Percentiles rank a stretch among this genome's conserved stretches.
phyloP scores from a whole-genome alignment of 768 basidiomycete species.

The Kwoniella dejecticola region DNA sequence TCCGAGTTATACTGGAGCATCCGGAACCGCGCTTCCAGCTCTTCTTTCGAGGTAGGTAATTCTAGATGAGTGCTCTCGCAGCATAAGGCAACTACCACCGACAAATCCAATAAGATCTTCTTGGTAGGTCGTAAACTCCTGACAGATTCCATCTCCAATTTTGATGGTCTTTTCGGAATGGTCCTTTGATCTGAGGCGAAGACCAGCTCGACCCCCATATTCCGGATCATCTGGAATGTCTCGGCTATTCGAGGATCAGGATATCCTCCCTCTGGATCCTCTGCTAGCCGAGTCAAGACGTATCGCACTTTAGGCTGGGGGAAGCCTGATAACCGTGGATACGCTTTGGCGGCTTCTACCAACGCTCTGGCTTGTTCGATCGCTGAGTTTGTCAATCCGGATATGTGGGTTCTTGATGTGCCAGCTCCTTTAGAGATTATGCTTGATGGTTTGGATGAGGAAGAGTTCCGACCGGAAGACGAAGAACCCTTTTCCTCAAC shows the following conservation, averaged over 20 bases:
- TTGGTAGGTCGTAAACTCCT: too few species aligned
- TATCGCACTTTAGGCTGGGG: constrained; percentile 57
- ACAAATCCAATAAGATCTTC: constrained; percentile 78
- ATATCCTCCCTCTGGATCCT: constrained; percentile 56
- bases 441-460: too few species aligned
- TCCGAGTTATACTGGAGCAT: constrained; percentile 56
- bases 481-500: too few species aligned
- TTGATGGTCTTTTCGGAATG: constrained; percentile 29
- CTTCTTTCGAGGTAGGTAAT: constrained; percentile 64
- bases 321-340: constrained; percentile 59
- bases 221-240: constrained; percentile 63
- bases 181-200: constrained; percentile 54
- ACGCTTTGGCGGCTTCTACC: constrained; percentile 65
- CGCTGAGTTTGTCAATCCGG: constrained; percentile 70
- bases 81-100: constrained; percentile 77
- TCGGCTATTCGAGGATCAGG: constrained; percentile 62
- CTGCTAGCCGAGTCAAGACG: constrained; percentile 68
- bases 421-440: background rate
- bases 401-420: background rate
- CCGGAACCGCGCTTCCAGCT: constrained; percentile 67
- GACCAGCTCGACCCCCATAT: constrained; percentile 69
- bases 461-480: too few species aligned
- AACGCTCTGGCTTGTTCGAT: constrained; percentile 71
- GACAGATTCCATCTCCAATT: constrained; percentile 14
- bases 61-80: constrained; percentile 77